Evolutionary conservation across 1,284 basidiomycete genomes (phyloP).

Genomic region (Austroboletus novae-zelandiae): DNA sequence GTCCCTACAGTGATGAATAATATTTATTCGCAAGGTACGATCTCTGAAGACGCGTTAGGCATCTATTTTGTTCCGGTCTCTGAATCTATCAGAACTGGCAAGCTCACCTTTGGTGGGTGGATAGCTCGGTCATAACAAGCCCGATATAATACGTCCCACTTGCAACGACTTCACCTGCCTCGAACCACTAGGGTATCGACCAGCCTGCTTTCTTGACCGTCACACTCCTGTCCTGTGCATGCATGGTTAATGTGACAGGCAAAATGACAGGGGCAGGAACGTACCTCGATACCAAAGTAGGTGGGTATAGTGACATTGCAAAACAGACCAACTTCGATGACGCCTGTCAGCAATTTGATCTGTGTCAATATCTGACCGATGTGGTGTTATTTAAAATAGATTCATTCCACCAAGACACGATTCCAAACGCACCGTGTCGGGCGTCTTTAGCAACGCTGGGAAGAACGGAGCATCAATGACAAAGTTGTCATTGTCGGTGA

Average conservation of each 20-base stretch:
- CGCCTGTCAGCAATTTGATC: conserved; percentile 92
- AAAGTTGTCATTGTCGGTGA: conserved; percentile 95
- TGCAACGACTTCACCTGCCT: conserved; percentile 47
- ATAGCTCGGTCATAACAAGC: conserved; percentile 41
- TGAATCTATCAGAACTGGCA: conserved; percentile 36
- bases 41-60: conserved; percentile 44
- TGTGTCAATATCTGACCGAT: conserved; percentile 39
- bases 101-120: conserved; percentile 50
- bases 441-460: conserved; percentile 65
- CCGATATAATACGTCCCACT: conserved; percentile 50
- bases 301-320: conserved; percentile 92
- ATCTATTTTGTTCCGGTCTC: conserved; percentile 48
- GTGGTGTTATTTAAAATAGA: neutral
- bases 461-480: conserved; percentile 91
- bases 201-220: conserved; percentile 24
- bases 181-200: too few species aligned
- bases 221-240: conserved; percentile 30
- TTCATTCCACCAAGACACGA: too few species aligned
- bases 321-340: conserved; percentile 97
- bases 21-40: conserved; percentile 40
- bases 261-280: conserved; percentile 1
- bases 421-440: conserved; percentile 53
- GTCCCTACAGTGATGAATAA: conserved; percentile 48
- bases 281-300: conserved; percentile 92
- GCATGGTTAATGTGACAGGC: neutral